Conservation (phyloP, 2,329 filamentous ascomycete genomes). For the Periconia sp. region DNA sequence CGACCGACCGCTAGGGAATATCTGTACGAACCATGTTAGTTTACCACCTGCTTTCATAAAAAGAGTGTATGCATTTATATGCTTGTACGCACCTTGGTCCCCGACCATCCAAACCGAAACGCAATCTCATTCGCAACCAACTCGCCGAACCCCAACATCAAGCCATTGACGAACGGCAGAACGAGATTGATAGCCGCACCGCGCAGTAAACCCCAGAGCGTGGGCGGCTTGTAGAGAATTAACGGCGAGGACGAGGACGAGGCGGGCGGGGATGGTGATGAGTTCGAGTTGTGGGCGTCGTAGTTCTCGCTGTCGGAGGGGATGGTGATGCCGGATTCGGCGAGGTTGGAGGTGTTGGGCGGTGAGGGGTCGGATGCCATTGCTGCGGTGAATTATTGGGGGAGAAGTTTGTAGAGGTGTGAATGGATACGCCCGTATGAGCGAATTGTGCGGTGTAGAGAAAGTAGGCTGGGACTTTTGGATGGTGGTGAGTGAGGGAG, state of each 20-base stretch:
- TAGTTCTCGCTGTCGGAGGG: slow-evolving; percentile 84
- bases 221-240: slow-evolving; percentile 87
- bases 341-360: slow-evolving; percentile 53
- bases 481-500: neutral
- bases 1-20: slow-evolving; percentile 60
- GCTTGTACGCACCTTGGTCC: slow-evolving; percentile 73
- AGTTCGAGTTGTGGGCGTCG: slow-evolving; percentile 63
- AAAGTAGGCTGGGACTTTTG: neutral
- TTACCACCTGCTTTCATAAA: neutral
- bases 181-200: slow-evolving; percentile 95
- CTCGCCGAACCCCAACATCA: slow-evolving; percentile 98
- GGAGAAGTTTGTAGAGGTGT: neutral
- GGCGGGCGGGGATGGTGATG: slow-evolving; percentile 63
- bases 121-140: slow-evolving; percentile 95
- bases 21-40: slow-evolving; percentile 38
- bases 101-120: slow-evolving; percentile 88
- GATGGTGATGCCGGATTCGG: slow-evolving; percentile 75
- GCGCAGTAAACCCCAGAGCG: slow-evolving; percentile 79
- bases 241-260: slow-evolving; percentile 66
- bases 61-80: neutral
- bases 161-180: slow-evolving; percentile 91
- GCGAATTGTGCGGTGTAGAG: slow-evolving; percentile 1
- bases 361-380: slow-evolving; percentile 18
- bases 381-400: neutral
- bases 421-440: neutral